phyloP scores from a whole-genome alignment of 2,329 filamentous ascomycete species.

The Trichoderma polysporum region DNA sequence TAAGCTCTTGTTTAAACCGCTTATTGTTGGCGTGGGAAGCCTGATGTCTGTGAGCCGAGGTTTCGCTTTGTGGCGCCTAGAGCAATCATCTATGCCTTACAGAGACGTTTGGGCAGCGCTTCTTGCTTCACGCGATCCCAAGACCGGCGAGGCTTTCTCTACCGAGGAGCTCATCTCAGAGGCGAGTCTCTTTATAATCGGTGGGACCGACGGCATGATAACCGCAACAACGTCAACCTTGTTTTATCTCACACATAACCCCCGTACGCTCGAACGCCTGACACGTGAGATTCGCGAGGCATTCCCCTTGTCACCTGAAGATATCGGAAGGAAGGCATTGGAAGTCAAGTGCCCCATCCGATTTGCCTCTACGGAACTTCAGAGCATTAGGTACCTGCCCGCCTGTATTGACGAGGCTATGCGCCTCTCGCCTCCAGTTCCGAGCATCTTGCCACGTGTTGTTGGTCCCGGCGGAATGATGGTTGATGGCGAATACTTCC shows the following conservation, averaged over 20 bases:
- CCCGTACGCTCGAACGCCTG: constrained; percentile 13
- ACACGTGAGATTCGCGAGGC: constrained; percentile 19
- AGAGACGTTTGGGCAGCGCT: constrained; percentile 22
- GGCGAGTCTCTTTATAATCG: constrained; percentile 22
- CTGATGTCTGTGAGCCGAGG: constrained; percentile 15
- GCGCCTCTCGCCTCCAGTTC: constrained; percentile 21
- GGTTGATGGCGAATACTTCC: constrained; percentile 23
- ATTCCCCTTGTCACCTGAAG: constrained; percentile 5
- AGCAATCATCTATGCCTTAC: constrained; percentile 17
- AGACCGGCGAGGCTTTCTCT: constrained; percentile 19
- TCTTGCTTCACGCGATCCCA: constrained; percentile 21
- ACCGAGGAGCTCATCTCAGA: constrained; percentile 23
- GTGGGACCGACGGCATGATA: constrained; percentile 21
- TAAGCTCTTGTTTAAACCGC: constrained; percentile 21
- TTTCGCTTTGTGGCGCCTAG: constrained; percentile 15
- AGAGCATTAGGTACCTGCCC: constrained; percentile 15
- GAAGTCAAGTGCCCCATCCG: constrained; percentile 18
- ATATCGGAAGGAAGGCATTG: background rate
- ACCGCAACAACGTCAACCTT: constrained; percentile 19
- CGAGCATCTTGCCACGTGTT: constrained; percentile 18
- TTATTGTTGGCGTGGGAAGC: constrained; percentile 19
- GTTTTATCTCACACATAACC: constrained; percentile 22
- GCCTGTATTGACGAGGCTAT: constrained; percentile 25
- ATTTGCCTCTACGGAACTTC: constrained; percentile 20
- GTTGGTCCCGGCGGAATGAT: constrained; percentile 16